These are phyloP conservation scores for Eucalyptus sp. DNA, from an alignment of 345 rosid genomes.

Conservation along the genomic window DNA sequence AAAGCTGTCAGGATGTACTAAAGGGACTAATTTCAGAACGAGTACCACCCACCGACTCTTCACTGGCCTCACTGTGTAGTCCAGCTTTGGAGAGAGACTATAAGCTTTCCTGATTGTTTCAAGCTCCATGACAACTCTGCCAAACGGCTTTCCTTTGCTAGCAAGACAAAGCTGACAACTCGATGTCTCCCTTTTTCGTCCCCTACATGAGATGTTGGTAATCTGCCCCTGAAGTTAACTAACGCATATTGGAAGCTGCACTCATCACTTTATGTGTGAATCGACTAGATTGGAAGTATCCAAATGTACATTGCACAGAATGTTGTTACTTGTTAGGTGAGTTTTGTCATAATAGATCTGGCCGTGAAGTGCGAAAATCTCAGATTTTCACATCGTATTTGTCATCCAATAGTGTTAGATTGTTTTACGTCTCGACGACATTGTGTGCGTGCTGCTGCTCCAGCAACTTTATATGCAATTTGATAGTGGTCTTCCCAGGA, in stretches of 20 bases:
- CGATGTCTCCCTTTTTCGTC: not conserved
- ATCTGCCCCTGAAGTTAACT: not conserved
- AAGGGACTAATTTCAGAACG: not conserved
- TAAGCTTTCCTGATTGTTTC: not conserved
- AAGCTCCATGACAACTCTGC: not conserved
- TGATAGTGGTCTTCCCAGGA: slow-evolving; percentile 6
- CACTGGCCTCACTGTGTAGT: not conserved
- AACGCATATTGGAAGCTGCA: slow-evolving; percentile 1
- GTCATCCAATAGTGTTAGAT: slow-evolving; percentile 13
- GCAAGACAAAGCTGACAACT: not conserved
- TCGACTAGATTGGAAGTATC: slow-evolving; percentile 1
- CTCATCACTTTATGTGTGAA: slow-evolving; percentile 4
- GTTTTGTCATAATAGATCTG: not conserved
- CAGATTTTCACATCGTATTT: not conserved
- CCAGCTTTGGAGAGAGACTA: not conserved
- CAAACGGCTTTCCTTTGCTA: not conserved
- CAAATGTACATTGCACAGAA: slow-evolving; percentile 2
- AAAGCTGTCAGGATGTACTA: not conserved
- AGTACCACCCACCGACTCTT: not conserved
- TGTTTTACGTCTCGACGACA: slow-evolving; percentile 22
- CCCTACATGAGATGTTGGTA: not conserved
- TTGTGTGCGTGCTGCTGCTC: slow-evolving; percentile 13
- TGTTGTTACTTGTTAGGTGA: slow-evolving; percentile 1
- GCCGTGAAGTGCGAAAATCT: slow-evolving; percentile 1
- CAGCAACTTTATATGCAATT: slow-evolving; percentile 20